Evolutionary conservation across 768 basidiomycete genomes (phyloP).

Genomic region (Lactifluus piperatus): DNA sequence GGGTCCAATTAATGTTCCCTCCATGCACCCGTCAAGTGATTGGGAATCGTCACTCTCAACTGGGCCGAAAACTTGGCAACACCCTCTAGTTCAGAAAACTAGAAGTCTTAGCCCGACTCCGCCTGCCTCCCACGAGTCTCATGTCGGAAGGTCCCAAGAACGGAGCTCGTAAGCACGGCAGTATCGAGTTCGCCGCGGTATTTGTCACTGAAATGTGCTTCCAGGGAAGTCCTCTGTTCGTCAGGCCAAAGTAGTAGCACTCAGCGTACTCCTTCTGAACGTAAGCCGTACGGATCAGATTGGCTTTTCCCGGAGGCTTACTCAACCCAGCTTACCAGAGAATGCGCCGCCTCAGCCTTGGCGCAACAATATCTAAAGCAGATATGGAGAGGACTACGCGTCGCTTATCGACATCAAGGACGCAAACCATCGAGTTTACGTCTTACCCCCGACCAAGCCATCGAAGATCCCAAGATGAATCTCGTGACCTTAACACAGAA

Average conservation of each 20-base stretch:
- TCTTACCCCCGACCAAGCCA: slow-evolving; percentile 26
- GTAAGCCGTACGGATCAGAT: neutral
- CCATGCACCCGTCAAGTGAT: neutral
- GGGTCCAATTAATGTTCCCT: slow-evolving; percentile 2
- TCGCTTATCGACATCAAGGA: slow-evolving; percentile 28
- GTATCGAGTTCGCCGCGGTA: neutral
- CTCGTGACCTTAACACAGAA: neutral
- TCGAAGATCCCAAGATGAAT: slow-evolving; percentile 21
- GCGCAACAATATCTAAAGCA: neutral
- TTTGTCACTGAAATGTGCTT: neutral
- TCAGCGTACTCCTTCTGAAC: neutral
- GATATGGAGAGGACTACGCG: neutral
- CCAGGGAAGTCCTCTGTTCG: neutral
- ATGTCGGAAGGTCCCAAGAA: neutral
- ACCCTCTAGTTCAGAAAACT: neutral
- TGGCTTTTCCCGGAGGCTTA: neutral
- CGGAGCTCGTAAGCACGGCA: neutral
- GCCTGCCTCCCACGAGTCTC: neutral
- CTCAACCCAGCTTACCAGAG: neutral
- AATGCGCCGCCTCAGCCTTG: neutral
- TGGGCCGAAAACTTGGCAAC: neutral
- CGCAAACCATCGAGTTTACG: slow-evolving; percentile 47
- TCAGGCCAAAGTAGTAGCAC: neutral
- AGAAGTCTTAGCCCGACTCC: neutral
- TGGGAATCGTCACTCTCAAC: neutral